Conservation (phyloP, 176 grass and related monocot genomes). For the Guadua angustifolia region DNA sequence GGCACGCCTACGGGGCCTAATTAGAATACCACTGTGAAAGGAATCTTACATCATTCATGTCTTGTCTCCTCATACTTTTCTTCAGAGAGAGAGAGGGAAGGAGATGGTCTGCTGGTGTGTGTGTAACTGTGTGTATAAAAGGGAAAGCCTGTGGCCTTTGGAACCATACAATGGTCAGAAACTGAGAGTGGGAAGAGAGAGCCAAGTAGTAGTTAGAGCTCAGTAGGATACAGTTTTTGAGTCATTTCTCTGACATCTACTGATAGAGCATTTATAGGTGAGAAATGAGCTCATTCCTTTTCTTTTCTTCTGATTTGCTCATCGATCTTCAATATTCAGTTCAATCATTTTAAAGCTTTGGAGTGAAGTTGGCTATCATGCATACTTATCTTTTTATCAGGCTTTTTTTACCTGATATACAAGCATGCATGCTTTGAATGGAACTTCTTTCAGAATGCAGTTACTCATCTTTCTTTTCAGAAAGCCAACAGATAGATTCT, state of each 20-base stretch:
- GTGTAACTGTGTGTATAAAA: slow-evolving; percentile 52
- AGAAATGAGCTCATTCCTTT: slow-evolving; percentile 38
- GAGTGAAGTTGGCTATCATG: slow-evolving; percentile 3
- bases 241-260: slow-evolving; percentile 58
- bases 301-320: slow-evolving; percentile 32
- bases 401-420: not conserved
- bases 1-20: slow-evolving; percentile 43
- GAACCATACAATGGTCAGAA: slow-evolving; percentile 59
- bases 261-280: slow-evolving; percentile 40
- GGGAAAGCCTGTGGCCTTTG: slow-evolving; percentile 57
- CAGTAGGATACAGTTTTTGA: slow-evolving; percentile 42
- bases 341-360: slow-evolving; percentile 54
- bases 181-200: slow-evolving; percentile 40
- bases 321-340: slow-evolving; percentile 32
- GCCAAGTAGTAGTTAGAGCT: slow-evolving; percentile 31
- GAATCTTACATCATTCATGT: slow-evolving; percentile 74
- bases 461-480: slow-evolving; percentile 25
- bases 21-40: slow-evolving; percentile 59
- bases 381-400: slow-evolving; percentile 17
- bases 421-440: slow-evolving; percentile 27
- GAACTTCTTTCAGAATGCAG: slow-evolving; percentile 8
- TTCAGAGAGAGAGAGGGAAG: slow-evolving; percentile 11
- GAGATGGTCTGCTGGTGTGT: slow-evolving; percentile 12
- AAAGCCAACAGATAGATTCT: slow-evolving; percentile 29
- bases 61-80: slow-evolving; percentile 48